Evolutionary conservation across 2,329 filamentous ascomycete genomes (phyloP).

Genomic region (Penicillium sp.): DNA sequence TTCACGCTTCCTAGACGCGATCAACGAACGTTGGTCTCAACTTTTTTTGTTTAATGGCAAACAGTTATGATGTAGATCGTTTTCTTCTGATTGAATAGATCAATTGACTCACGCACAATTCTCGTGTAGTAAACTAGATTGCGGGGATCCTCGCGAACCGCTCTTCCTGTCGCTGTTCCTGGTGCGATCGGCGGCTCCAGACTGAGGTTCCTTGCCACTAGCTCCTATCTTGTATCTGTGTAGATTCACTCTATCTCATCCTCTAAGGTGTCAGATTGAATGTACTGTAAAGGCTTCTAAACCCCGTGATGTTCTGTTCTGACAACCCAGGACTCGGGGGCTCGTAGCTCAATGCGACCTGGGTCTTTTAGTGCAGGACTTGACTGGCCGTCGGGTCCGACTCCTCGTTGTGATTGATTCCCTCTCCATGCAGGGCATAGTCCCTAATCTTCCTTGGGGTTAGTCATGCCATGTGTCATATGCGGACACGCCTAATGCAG

Average conservation of each 20-base stretch:
- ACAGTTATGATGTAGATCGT: constrained; percentile 27
- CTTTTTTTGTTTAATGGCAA: constrained; percentile 23
- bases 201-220: neutral
- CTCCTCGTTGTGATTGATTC: neutral
- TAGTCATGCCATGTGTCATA: neutral
- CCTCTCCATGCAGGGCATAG: neutral
- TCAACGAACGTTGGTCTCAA: constrained; percentile 13
- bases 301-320: neutral
- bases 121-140: neutral
- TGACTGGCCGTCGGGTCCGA: neutral
- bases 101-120: constrained; percentile 13
- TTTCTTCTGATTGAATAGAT: constrained; percentile 26
- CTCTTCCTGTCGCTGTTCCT: neutral
- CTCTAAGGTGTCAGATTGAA: neutral
- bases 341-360: neutral
- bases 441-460: neutral
- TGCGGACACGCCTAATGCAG: neutral
- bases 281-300: neutral
- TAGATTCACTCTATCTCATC: constrained; percentile 2
- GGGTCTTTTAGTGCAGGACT: neutral
- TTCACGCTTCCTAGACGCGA: constrained; percentile 23
- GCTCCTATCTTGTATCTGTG: neutral
- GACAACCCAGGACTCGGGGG: neutral
- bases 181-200: constrained; percentile 1
- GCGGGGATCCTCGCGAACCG: neutral